Conservation (phyloP, 1,284 basidiomycete species). For the Trametes versicolor region DNA sequence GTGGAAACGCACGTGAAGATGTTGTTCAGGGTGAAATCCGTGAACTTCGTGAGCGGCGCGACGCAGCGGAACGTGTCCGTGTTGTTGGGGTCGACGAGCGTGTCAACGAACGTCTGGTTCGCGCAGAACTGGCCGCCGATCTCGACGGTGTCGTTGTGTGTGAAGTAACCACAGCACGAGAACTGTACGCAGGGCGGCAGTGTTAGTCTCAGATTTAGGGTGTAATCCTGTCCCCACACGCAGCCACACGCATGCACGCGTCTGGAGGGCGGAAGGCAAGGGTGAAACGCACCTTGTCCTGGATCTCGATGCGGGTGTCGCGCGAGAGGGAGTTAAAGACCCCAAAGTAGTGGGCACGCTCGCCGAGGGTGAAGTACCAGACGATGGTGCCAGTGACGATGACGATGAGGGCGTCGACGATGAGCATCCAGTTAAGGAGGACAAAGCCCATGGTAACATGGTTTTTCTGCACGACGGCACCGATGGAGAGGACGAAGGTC, state of each 20-base stretch:
- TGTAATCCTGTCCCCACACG: too few relatives aligned
- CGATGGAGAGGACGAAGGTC: conserved; percentile 75
- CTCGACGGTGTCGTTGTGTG: conserved; percentile 65
- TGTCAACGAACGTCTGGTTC: conserved; percentile 58
- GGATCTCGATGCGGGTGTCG: conserved; percentile 65
- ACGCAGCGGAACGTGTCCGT: conserved; percentile 61
- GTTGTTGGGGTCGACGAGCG: conserved; percentile 54
- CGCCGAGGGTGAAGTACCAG: conserved; percentile 82
- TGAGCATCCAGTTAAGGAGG: conserved; percentile 77
- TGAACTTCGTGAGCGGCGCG: conserved; percentile 65
- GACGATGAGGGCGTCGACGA: conserved; percentile 67
- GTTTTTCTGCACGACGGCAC: conserved; percentile 74
- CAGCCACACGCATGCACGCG: not conserved
- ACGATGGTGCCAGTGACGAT: conserved; percentile 73
- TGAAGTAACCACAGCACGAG: conserved; percentile 86
- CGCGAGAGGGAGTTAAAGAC: conserved; percentile 61
- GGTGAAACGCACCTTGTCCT: conserved; percentile 69
- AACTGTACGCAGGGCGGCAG: conserved; percentile 53
- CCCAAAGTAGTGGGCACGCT: conserved; percentile 70
- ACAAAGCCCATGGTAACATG: conserved; percentile 74
- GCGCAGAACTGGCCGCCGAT: conserved; percentile 72
- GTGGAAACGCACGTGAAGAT: conserved; percentile 75
- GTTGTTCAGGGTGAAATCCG: conserved; percentile 79
- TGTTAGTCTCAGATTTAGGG: not conserved
- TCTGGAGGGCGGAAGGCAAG: not conserved